These are phyloP conservation scores for Ensete ventricosum DNA, from an alignment of 176 grass and related monocot species.

Conservation along the genomic window DNA sequence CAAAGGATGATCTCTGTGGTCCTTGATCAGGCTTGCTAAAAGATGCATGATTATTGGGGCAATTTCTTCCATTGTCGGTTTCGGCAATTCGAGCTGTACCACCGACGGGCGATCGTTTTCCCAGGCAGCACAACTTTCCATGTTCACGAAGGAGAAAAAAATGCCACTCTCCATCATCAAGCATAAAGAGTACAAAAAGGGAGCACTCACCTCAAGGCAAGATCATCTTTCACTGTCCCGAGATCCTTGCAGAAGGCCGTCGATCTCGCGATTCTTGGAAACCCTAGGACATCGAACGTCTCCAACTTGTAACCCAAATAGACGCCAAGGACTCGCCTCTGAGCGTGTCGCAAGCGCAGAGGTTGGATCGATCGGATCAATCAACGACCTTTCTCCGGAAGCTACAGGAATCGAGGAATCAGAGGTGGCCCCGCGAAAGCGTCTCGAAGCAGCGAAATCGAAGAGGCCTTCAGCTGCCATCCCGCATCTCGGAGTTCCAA, in stretches of 20 bases:
- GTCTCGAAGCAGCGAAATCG: background rate
- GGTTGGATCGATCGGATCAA: background rate
- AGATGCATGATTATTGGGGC: conserved; percentile 49
- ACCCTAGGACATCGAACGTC: background rate
- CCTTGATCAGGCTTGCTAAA: conserved; percentile 43
- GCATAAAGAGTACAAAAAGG: conserved; percentile 49
- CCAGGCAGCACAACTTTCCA: conserved; percentile 17
- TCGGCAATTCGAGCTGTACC: conserved; percentile 44
- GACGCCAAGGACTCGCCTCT: no score
- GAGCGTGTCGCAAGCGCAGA: background rate
- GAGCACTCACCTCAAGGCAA: conserved; percentile 26
- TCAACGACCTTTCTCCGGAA: background rate
- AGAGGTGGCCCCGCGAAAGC: no score
- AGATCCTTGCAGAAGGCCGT: background rate
- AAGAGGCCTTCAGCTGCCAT: no score
- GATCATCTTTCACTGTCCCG: background rate
- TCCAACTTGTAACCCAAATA: background rate
- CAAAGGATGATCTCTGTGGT: conserved; percentile 68
- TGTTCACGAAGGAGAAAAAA: background rate
- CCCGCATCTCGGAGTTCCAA: no score
- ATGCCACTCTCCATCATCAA: conserved; percentile 28
- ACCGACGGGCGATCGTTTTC: conserved; percentile 16
- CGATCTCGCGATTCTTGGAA: background rate
- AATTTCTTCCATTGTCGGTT: conserved; percentile 57
- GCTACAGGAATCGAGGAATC: background rate